Base-by-base conservation (phyloP, 768 basidiomycete genomes). In the Lentinus brumalis region DNA sequence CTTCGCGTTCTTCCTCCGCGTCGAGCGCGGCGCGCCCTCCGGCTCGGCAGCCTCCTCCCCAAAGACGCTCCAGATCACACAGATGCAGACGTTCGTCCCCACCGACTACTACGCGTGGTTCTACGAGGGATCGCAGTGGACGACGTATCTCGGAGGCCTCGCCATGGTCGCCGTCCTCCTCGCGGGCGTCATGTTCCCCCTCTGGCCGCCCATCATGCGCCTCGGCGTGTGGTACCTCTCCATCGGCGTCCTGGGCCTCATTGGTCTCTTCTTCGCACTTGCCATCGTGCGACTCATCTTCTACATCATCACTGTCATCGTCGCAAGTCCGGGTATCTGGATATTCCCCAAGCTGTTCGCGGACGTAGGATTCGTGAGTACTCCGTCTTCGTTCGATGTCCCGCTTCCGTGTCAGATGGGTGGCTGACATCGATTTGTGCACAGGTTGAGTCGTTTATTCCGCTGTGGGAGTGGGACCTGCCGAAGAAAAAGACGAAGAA, bases 311-410 rank as follows among this genome's bases (percentile, higher is more conserved):
- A 96, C 96, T n/a, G 73, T 96, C 65, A 75, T 98, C 69, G 86
- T 86, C 57, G 87, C 86, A 35, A 86, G 87, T 61, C 94, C 94
- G 14, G 97, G 96, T 45, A 97, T 99, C 50, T 99, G 97, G 97
- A 90, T 98, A 78, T 99, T 98, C 81, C 97, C 97, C 0, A 89
- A 96, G 71, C 78, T 99, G 35, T 98, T 99, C 66, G 97, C 96
- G 14, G 96, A 99, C 70, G 96, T 98, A 57, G 96, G 97, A 74
- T 96, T 98, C 71, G 97, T 99, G 73, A 76, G 96, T 87, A 3
- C 49, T 18, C 3, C 38, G n/a, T 26, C 62, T 29, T 31, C 54
- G 15, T 18, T 35, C 2, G 9, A 26, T 26, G 21, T 26, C 21
- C 21, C 2, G 21, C 21, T 26, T 26, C 21, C 21, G 21, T 26